Evolutionary conservation across 192 early-diverging fungal genomes (phyloP), one percentile per base, ranked within the genome.

Genomic region (Coemansia sp.): DNA sequence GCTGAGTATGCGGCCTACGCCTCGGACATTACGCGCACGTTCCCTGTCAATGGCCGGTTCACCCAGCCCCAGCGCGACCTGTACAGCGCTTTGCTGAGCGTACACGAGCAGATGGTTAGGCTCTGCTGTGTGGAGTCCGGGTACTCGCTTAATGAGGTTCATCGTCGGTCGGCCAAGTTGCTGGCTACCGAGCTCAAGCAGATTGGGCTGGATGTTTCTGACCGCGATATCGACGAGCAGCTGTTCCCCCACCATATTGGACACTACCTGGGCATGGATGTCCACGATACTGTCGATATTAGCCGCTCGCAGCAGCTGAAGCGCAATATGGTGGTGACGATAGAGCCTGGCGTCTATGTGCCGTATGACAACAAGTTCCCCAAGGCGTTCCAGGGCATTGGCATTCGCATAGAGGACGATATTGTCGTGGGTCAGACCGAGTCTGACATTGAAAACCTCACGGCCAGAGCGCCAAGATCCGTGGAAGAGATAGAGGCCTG

Each of bases 331-430:
- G 93, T 95, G 21, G 84, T 99, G 26, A 99, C 97, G 5, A 90
- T 99, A 35, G 97, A 99, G 71, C 95, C 97, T 0, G 97, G 94
- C 1, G 34, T 99, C 4, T 99, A 99, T 72, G 88, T 97, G 55
- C 95, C 97, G 0, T 79, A 83, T 47, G 83, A 90, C 37, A 48
- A 75, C 65, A 79, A 73, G 12, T 99, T 91, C 76, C 93, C 94
- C 7, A 82, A 83, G 62, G 79, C 90, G 53, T 94, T 89, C 72
- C 91, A 92, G 13, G 92, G 93, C 0, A 92, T 95, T 47, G 97
- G 94, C 21, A 90, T 99, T 43, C 88, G 97, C 38, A 96, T 99
- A 41, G 97, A 99, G 68, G 97, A 99, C 72, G 92, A 99, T 77
- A 87, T 99, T 4, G 88, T 89, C 10, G 86, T 99, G 71, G 91